A percentile compares a stretch with the other conserved stretches of the same genome.
Conservation (phyloP, 78 protist genomes). For the Cavenderia fasciculata region DNA sequence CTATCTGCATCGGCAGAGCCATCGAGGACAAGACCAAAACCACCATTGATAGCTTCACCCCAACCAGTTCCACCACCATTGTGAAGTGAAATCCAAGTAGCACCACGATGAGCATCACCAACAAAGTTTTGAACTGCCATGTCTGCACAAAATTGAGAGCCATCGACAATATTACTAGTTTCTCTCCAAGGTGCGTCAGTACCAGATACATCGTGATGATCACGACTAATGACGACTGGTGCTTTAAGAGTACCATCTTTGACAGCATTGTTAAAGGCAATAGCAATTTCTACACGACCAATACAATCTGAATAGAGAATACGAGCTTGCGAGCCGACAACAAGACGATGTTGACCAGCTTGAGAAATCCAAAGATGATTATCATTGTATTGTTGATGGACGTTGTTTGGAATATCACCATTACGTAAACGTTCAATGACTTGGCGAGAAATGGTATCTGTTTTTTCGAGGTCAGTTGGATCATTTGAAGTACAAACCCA, state of each 20-base stretch:
- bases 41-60: conserved; percentile 96
- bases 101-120: conserved; percentile 93
- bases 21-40: conserved; percentile 95
- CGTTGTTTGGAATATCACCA: conserved; percentile 41
- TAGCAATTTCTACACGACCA: conserved; percentile 90
- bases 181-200: conserved; percentile 95
- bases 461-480: conserved; percentile 78
- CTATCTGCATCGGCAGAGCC: conserved; percentile 85
- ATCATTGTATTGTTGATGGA: conserved; percentile 86
- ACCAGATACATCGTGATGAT: conserved; percentile 96
- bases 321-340: conserved; percentile 93
- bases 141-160: conserved; percentile 89
- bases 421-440: conserved; percentile 59
- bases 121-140: conserved; percentile 92
- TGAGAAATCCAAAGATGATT: conserved; percentile 91
- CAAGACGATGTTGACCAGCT: conserved; percentile 79
- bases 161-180: conserved; percentile 91
- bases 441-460: conserved; percentile 89
- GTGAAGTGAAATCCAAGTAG: conserved; percentile 90
- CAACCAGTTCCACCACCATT: conserved; percentile 95
- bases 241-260: conserved; percentile 64
- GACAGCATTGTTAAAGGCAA: conserved; percentile 92
- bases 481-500: conserved; percentile 92
- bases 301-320: conserved; percentile 86
- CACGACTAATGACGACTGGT: conserved; percentile 87